Percentiles rank a stretch among this genome's conserved stretches.
Evolutionary conservation across 495 filamentous ascomycete species (phyloP).

Genomic region (Xylona heveae): DNA sequence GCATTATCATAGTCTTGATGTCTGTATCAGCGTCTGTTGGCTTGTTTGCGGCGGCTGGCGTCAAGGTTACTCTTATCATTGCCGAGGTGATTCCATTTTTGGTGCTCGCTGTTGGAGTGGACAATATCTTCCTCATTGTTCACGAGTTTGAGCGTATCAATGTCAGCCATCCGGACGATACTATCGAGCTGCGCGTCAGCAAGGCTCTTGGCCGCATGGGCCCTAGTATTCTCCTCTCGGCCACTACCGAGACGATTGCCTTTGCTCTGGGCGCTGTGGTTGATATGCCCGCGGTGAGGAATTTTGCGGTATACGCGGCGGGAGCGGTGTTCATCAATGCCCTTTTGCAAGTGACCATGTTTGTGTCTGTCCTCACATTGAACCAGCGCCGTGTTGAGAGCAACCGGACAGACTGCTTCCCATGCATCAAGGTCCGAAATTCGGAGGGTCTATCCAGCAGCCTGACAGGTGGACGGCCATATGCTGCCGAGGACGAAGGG

Average conservation of each 20-base stretch:
- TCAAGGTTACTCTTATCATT: conserved; percentile 92
- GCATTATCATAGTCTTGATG: conserved; percentile 91
- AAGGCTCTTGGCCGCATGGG: conserved; percentile 84
- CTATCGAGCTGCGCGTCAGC: conserved; percentile 65
- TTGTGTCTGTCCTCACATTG: conserved; percentile 71
- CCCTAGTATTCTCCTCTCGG: conserved; percentile 89
- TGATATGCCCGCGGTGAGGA: conserved; percentile 90
- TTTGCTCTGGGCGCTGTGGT: conserved; percentile 86
- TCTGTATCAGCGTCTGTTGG: conserved; percentile 90
- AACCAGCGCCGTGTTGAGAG: conserved; percentile 79
- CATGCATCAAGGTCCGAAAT: conserved; percentile 57
- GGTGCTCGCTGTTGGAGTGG: conserved; percentile 85
- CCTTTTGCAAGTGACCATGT: conserved; percentile 85
- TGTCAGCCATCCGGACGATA: conserved; percentile 63
- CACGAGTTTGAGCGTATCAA: conserved; percentile 96
- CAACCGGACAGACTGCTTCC: conserved; percentile 79
- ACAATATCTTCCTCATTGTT: conserved; percentile 97
- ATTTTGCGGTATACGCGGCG: conserved; percentile 91
- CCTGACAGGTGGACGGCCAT: conserved; percentile 22
- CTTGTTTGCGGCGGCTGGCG: conserved; percentile 67
- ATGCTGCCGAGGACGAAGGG: conserved; percentile 55
- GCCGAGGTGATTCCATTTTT: conserved; percentile 97
- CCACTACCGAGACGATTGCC: conserved; percentile 76
- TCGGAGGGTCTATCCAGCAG: conserved; percentile 27
- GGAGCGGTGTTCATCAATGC: conserved; percentile 96